phyloP scores from a whole-genome alignment of 83 land plant genomes.

The Thuja plicata region DNA sequence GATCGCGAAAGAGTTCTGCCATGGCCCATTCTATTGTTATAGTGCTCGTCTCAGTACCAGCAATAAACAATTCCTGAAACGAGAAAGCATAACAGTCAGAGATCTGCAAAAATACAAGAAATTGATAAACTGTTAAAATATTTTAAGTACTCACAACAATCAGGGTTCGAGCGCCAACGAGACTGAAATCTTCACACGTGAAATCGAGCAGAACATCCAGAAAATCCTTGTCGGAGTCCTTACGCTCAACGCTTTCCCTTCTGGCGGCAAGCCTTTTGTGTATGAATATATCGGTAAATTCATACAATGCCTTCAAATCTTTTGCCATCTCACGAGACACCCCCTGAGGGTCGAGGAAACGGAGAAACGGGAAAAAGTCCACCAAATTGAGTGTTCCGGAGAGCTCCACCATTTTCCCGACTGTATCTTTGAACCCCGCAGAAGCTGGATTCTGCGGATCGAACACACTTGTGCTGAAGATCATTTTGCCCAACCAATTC shows the following conservation, averaged over 20 bases:
- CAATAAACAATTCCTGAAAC: background rate
- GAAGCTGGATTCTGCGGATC: background rate
- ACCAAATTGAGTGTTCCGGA: constrained; percentile 30
- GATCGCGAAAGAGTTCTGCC: no score
- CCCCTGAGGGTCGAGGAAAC: constrained; percentile 38
- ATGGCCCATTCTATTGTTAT: background rate
- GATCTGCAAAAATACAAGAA: background rate
- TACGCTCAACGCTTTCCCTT: background rate
- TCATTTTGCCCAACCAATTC: background rate
- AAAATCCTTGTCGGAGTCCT: background rate
- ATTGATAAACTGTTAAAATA: background rate
- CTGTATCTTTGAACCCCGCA: background rate
- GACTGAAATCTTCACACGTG: background rate
- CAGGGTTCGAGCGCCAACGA: background rate
- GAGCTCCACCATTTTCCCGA: constrained; percentile 11
- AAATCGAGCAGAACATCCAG: constrained; percentile 10
- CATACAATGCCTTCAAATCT: background rate
- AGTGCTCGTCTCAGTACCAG: background rate
- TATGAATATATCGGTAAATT: background rate
- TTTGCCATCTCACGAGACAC: constrained; percentile 16
- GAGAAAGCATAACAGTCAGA: background rate
- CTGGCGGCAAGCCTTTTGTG: background rate
- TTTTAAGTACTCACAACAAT: background rate
- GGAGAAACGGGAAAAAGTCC: constrained; percentile 35
- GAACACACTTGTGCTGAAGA: background rate